These are phyloP conservation scores for Entomortierella lignicola DNA, from an alignment of 192 early-diverging fungal genomes.

Conservation along the genomic window DNA sequence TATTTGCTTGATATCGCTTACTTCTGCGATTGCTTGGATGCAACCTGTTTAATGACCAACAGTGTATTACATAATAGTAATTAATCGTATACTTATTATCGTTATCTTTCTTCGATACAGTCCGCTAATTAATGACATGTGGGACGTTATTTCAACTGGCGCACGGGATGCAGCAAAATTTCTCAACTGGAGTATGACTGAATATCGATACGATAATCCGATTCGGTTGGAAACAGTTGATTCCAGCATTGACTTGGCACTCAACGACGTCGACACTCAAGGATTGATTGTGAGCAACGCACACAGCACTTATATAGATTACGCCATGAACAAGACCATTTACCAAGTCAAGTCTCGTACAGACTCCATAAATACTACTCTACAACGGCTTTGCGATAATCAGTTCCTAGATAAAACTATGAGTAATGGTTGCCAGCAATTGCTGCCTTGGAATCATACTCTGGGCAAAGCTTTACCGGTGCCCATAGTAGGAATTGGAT, in stretches of 20 bases:
- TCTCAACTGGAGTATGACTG: conserved; percentile 45
- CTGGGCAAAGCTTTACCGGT: conserved; percentile 15
- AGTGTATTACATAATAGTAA: too few species aligned
- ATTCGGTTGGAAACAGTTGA: conserved; percentile 15
- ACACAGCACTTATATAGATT: conserved; percentile 13
- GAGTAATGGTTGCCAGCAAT: neutral
- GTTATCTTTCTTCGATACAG: neutral
- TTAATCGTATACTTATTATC: neutral
- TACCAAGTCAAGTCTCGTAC: conserved; percentile 4
- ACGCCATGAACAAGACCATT: conserved; percentile 23
- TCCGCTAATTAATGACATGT: conserved; percentile 24
- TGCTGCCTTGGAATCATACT: conserved; percentile 37
- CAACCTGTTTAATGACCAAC: neutral
- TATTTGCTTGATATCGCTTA: neutral
- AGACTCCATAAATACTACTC: neutral
- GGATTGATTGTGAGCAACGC: conserved; percentile 37
- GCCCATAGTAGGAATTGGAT: conserved; percentile 45
- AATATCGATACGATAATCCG: conserved; percentile 39
- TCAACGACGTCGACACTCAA: conserved; percentile 19
- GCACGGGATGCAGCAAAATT: conserved; percentile 36
- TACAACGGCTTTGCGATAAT: conserved; percentile 10
- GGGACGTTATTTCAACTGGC: conserved; percentile 34
- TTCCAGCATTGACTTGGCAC: conserved; percentile 21
- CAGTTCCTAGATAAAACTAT: too few species aligned
- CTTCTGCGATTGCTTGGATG: too few species aligned